These are phyloP conservation scores for Casuarina equisetifolia DNA, from an alignment of 306 rosid genomes.

Conservation along the genomic window DNA sequence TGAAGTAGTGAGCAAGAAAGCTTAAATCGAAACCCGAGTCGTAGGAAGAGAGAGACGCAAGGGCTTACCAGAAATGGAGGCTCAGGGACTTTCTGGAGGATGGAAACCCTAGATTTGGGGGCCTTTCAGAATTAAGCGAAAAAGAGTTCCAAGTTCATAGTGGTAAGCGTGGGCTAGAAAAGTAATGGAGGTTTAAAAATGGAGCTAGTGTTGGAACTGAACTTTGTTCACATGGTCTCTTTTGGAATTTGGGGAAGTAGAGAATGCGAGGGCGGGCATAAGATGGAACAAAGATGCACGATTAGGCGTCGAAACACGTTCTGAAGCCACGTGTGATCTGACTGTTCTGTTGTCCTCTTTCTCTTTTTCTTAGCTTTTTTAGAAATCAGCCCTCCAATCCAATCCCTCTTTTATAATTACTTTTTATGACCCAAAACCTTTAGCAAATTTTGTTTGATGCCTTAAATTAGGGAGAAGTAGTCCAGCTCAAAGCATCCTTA, in stretches of 20 bases:
- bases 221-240: background rate
- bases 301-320: background rate
- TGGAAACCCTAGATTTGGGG: constrained; percentile 46
- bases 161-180: constrained; percentile 22
- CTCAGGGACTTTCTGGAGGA: constrained; percentile 23
- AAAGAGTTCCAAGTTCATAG: constrained; percentile 5
- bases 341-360: background rate
- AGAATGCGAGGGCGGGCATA: background rate
- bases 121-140: constrained; percentile 31
- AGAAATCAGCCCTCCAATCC: no score
- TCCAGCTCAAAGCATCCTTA: no score
- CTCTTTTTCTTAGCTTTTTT: background rate
- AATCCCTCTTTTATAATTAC: no score
- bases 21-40: background rate
- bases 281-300: background rate
- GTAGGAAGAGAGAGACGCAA: background rate
- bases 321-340: background rate
- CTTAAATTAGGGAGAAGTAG: no score
- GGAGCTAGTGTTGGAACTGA: constrained; percentile 13
- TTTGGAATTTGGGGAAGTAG: background rate
- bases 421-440: no score
- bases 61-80: constrained; percentile 27
- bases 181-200: background rate
- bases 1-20: background rate
- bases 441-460: no score